phyloP scores from a whole-genome alignment of 1,139 yeast genomes.

The Hyphopichia khmerensis region DNA sequence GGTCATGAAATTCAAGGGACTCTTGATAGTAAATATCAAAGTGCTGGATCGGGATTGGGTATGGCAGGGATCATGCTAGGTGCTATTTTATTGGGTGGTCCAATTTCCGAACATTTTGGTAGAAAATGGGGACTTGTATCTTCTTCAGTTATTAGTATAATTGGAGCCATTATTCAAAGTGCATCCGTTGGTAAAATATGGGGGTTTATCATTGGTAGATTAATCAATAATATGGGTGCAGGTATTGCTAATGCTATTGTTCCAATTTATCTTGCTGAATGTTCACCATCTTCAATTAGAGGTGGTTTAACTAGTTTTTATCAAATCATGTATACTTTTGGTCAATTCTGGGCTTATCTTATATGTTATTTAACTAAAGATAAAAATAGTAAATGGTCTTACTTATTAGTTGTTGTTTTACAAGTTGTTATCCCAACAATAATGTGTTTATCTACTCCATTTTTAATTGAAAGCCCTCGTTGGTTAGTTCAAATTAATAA shows the following conservation, averaged over 20 bases:
- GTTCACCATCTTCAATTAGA: conserved; percentile 16
- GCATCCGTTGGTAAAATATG: conserved; percentile 1
- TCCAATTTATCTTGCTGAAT: conserved; percentile 23
- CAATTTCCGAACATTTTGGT: not conserved
- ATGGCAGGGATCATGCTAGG: conserved; percentile 2
- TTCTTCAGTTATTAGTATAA: not conserved
- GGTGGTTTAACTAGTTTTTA: conserved; percentile 8
- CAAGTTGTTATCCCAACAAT: conserved; percentile 14
- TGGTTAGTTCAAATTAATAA: conserved; percentile 18
- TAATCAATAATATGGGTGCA: conserved; percentile 5
- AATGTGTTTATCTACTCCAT: conserved; percentile 11
- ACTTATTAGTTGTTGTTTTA: conserved; percentile 13
- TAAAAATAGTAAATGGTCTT: conserved; percentile 4
- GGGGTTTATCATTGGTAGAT: conserved; percentile 4
- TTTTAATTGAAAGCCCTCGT: conserved; percentile 20
- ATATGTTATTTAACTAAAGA: conserved; percentile 7
- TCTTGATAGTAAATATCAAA: not conserved
- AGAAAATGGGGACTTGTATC: conserved; percentile 1
- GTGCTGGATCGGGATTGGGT: conserved; percentile 2
- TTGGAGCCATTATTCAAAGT: conserved; percentile 1
- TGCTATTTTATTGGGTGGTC: not conserved
- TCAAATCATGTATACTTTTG: conserved; percentile 9
- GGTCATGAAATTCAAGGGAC: not conserved
- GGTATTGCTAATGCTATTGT: conserved; percentile 17
- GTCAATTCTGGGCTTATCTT: conserved; percentile 11